A percentile compares a stretch with the other conserved stretches of the same genome.
These are phyloP conservation scores for Aspergillus intermedius DNA, from an alignment of 2,329 filamentous ascomycete species.

Conservation along the genomic window DNA sequence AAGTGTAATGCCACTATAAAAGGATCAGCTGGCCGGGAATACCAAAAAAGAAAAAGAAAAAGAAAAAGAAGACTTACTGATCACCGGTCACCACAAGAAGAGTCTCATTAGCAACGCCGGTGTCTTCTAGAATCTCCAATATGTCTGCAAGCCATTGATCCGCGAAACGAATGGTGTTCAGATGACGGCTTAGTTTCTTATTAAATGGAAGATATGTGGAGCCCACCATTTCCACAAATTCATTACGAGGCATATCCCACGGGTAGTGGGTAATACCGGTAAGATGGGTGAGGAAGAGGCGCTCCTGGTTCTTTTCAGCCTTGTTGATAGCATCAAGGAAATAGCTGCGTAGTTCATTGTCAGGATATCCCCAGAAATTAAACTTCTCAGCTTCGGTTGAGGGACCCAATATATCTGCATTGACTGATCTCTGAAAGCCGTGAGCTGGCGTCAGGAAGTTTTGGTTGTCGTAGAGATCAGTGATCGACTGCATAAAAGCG, in stretches of 20 bases:
- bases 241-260: conserved; percentile 11
- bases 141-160: conserved; percentile 27
- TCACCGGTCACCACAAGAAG: conserved; percentile 29
- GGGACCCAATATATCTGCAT: conserved; percentile 10
- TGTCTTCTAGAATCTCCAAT: conserved; percentile 24
- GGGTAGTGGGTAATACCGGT: conserved; percentile 32
- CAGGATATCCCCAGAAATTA: conserved; percentile 28
- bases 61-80: conserved; percentile 19
- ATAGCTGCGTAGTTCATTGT: conserved; percentile 26
- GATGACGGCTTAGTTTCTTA: conserved; percentile 21
- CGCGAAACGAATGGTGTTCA: conserved; percentile 26
- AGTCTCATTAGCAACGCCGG: conserved; percentile 26
- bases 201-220: conserved; percentile 4
- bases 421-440: conserved; percentile 18
- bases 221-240: not conserved
- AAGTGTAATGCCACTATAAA: conserved; percentile 23
- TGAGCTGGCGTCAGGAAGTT: conserved; percentile 15
- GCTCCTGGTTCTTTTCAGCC: conserved; percentile 23
- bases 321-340: conserved; percentile 27
- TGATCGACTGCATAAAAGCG: conserved; percentile 24
- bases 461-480: conserved; percentile 23
- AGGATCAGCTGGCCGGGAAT: not conserved
- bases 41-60: not conserved
- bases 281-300: conserved; percentile 28
- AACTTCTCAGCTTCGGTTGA: conserved; percentile 14